Conservation (phyloP, 2,329 filamentous ascomycete genomes). For the Ramichloridium luteum region DNA sequence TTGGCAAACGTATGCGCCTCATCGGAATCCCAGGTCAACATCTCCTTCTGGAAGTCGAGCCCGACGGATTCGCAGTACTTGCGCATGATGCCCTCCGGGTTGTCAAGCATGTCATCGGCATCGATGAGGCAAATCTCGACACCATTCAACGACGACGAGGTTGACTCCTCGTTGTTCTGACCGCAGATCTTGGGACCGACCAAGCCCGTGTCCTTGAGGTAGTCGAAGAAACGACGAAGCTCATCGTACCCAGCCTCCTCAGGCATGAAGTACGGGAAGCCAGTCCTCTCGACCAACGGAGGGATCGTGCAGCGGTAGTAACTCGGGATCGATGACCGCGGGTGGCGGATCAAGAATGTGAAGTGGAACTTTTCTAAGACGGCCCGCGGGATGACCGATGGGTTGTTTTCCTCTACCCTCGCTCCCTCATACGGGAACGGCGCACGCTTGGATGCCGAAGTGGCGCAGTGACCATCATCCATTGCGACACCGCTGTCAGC, state of each 20-base stretch:
- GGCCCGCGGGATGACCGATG: constrained; percentile 67
- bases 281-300: constrained; percentile 68
- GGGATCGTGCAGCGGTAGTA: constrained; percentile 92
- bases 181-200: constrained; percentile 56
- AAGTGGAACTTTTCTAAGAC: constrained; percentile 76
- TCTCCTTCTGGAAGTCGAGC: constrained; percentile 59
- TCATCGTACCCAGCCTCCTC: constrained; percentile 84
- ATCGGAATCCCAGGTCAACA: constrained; percentile 75
- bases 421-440: constrained; percentile 48
- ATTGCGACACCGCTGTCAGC: constrained; percentile 25
- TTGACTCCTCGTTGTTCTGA: constrained; percentile 24
- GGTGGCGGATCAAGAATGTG: constrained; percentile 92
- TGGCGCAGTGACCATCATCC: no score
- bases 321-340: constrained; percentile 79
- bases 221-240: constrained; percentile 78
- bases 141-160: constrained; percentile 16
- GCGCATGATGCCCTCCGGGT: constrained; percentile 61
- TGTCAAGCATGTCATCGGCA: constrained; percentile 84
- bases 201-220: constrained; percentile 54
- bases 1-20: constrained; percentile 57
- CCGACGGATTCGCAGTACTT: constrained; percentile 74
- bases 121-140: constrained; percentile 76
- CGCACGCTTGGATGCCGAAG: constrained; percentile 16
- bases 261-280: constrained; percentile 77
- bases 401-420: constrained; percentile 56